Conservation (phyloP, 441 rosid genomes). For the Syzygium malaccense region DNA sequence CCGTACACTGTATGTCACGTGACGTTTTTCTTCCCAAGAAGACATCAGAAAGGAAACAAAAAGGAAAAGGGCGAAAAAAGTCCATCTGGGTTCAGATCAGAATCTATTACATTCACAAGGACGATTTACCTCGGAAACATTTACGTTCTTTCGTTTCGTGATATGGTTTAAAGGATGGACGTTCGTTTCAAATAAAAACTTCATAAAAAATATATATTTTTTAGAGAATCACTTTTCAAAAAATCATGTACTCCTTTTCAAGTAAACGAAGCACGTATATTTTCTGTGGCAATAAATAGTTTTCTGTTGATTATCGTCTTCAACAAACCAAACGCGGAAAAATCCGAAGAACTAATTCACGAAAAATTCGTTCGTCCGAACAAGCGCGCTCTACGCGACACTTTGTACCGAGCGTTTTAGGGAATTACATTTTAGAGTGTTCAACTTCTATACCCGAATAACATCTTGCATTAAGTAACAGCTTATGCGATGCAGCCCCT, state of each 20-base stretch:
- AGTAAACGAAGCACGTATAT: too few relatives aligned
- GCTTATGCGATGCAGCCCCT: background rate
- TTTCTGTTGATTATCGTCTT: background rate
- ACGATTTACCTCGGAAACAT: background rate
- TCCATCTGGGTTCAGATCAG: background rate
- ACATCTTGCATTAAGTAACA: background rate
- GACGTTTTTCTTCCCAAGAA: background rate
- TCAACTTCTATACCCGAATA: background rate
- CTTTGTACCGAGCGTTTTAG: background rate
- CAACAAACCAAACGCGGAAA: fast-evolving
- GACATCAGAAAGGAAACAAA: fast-evolving
- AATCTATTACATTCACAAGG: background rate
- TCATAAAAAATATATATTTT: background rate
- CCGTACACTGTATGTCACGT: background rate
- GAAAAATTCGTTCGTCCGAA: background rate
- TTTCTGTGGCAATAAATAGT: background rate
- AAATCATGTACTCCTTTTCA: background rate
- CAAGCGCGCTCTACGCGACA: background rate
- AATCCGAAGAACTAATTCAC: background rate
- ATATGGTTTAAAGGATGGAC: background rate
- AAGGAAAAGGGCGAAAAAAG: background rate
- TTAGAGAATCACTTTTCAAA: background rate
- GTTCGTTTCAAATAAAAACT: background rate
- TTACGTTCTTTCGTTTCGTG: background rate
- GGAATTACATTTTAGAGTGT: background rate